These are phyloP conservation scores for Penicillium parvum DNA, from an alignment of 495 filamentous ascomycete genomes.

Conservation along the genomic window DNA sequence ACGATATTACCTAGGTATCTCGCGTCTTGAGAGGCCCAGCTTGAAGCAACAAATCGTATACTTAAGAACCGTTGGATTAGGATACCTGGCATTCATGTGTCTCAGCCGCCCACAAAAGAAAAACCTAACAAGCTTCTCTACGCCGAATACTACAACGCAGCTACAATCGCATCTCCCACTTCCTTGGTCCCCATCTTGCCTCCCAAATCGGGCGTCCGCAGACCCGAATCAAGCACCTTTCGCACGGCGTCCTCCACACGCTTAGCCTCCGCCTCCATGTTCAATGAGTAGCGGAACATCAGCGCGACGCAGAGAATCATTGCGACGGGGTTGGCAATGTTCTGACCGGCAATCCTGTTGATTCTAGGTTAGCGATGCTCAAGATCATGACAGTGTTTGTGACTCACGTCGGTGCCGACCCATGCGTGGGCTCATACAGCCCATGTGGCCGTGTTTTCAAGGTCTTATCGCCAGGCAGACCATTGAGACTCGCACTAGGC, in stretches of 20 bases:
- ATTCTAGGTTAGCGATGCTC: neutral
- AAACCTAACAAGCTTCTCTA: no score
- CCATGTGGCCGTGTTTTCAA: constrained; percentile 35
- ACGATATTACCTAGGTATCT: no score
- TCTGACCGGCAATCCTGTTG: constrained; percentile 32
- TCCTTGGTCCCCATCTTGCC: constrained; percentile 68
- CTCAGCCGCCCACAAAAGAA: no score
- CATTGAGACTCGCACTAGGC: constrained; percentile 47
- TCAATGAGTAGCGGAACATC: constrained; percentile 88
- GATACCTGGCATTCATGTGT: no score
- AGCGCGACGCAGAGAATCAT: constrained; percentile 85
- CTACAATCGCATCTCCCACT: constrained; percentile 76
- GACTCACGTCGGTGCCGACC: constrained; percentile 38
- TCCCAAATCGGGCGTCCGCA: constrained; percentile 75
- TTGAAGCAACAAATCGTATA: no score
- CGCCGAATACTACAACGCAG: no score
- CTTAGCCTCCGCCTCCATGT: constrained; percentile 65
- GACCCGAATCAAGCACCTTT: constrained; percentile 66
- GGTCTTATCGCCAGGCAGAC: constrained; percentile 33
- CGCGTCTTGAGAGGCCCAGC: no score
- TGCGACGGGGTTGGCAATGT: constrained; percentile 62
- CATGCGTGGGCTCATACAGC: constrained; percentile 41
- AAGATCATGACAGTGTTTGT: neutral
- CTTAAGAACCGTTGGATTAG: no score
- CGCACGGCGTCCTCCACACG: constrained; percentile 78